Conservation (phyloP, 495 filamentous ascomycete species). For the Immersiella caudata region DNA sequence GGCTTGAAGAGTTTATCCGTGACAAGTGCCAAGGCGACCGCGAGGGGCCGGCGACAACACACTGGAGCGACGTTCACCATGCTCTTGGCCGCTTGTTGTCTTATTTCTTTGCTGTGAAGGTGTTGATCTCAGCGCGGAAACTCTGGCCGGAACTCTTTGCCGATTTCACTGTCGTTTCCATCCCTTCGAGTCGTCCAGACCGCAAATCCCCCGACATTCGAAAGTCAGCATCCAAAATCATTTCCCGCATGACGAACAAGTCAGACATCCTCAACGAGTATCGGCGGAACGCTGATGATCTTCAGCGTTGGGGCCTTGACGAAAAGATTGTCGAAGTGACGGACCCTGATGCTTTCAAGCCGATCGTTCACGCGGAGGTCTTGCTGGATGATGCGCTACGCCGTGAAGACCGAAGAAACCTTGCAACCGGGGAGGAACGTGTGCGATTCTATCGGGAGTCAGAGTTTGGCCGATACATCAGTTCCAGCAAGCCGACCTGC, state of each 20-base stretch:
- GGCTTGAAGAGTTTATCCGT: not conserved
- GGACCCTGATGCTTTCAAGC: constrained; percentile 8
- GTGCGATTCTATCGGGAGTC: constrained; percentile 35
- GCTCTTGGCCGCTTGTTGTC: constrained; percentile 22
- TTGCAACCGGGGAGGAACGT: constrained; percentile 11
- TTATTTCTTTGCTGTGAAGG: constrained; percentile 21
- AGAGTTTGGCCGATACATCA: constrained; percentile 38
- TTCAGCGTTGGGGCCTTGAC: constrained; percentile 12
- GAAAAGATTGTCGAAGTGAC: not conserved
- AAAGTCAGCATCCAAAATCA: constrained; percentile 12
- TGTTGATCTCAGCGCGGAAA: constrained; percentile 3
- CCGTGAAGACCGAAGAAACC: constrained; percentile 16
- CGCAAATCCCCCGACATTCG: constrained; percentile 2
- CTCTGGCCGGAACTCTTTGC: constrained; percentile 19
- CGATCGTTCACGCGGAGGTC: constrained; percentile 42
- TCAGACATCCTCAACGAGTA: not conserved
- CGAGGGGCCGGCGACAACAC: not conserved
- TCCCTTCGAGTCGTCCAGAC: constrained; percentile 17
- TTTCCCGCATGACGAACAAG: constrained; percentile 16
- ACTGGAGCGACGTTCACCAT: constrained; percentile 20
- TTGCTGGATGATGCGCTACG: constrained; percentile 37
- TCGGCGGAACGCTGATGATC: not conserved
- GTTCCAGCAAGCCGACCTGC: constrained; percentile 46
- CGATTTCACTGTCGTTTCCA: constrained; percentile 4
- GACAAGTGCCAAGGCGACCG: not conserved